Conservation (phyloP, 2,329 filamentous ascomycete species). For the Fusarium beomiforme region DNA sequence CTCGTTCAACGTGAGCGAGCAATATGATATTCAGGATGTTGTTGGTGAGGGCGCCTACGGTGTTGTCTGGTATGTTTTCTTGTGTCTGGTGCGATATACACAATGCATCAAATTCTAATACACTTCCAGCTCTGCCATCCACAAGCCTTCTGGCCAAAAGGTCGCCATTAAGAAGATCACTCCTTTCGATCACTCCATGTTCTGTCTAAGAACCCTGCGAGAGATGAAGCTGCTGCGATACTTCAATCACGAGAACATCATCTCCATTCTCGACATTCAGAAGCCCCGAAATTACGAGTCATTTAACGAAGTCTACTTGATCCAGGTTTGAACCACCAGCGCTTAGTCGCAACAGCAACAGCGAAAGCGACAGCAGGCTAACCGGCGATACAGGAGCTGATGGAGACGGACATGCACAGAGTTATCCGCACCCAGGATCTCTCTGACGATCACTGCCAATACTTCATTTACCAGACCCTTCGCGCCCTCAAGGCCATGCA, state of each 20-base stretch:
- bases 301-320: slow-evolving; percentile 98
- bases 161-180: slow-evolving; percentile 99
- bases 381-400: slow-evolving; percentile 75
- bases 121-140: slow-evolving; percentile 82
- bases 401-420: slow-evolving; percentile 99
- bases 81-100: background rate
- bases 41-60: slow-evolving; percentile 98
- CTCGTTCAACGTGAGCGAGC: slow-evolving; percentile 99
- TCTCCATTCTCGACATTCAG: slow-evolving; percentile 98
- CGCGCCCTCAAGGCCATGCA: slow-evolving; percentile 99
- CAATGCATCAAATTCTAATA: background rate
- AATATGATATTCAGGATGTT: slow-evolving; percentile 99
- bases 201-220: slow-evolving; percentile 93
- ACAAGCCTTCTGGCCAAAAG: slow-evolving; percentile 98
- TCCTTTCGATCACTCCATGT: slow-evolving; percentile 99
- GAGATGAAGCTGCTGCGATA: slow-evolving; percentile 99
- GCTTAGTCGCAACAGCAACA: background rate
- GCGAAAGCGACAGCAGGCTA: slow-evolving; percentile 12
- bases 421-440: slow-evolving; percentile 98
- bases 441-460: slow-evolving; percentile 99
- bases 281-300: slow-evolving; percentile 95
- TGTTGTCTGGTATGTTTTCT: slow-evolving; percentile 84
- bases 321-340: slow-evolving; percentile 73
- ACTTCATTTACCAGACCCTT: slow-evolving; percentile 99
- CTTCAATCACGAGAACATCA: slow-evolving; percentile 99